Evolutionary conservation across 257 asterid species (phyloP), one percentile per base, ranked within the genome.

Genomic region (Fraxinus excelsior): DNA sequence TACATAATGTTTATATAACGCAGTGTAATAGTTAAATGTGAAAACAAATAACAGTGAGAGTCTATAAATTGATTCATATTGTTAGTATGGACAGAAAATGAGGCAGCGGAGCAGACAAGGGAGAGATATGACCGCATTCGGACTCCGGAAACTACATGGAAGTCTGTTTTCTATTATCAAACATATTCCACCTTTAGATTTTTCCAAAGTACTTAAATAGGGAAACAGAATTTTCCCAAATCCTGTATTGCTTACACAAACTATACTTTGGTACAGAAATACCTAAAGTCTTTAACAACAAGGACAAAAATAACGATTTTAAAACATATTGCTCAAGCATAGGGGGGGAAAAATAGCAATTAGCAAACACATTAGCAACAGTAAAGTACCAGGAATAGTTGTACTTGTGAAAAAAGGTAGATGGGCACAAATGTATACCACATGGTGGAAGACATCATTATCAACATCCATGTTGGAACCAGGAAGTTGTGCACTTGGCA

Each of bases 391-490:
- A 86, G 26, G 23, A 80, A 85, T 78, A 8, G 44, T 38, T 38
- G 44, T 38, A 83, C 68, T 19, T 37, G 67, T 21, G 29, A 56
- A 67, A 28, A 21, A 70, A 35, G 18, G 71, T 37, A 72, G 60
- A 56, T 19, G 74, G 66, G 28, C 35, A 35, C 56, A 4, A 67
- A 67, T 78, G 72, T 51, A 76, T 90, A 93, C 99, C 97, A 84
- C 80, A 29, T 90, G 95, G 87, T 88, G 96, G 77, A 91, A 89
- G 82, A 88, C 87, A 80, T 86, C 96, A 37, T 87, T 93, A 79
- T 93, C 98, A 72, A 96, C 97, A 75, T 93, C 99, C 97, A 96
- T 96, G 90, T 83, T 91, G 84, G 91, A 84, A 80, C 80, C 89
- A 75, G 87, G 91, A 81, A 82, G 56, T 84, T 86, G 97, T 75